These are phyloP conservation scores for Perilla frutescens DNA, from an alignment of 257 asterid genomes.

Conservation along the genomic window DNA sequence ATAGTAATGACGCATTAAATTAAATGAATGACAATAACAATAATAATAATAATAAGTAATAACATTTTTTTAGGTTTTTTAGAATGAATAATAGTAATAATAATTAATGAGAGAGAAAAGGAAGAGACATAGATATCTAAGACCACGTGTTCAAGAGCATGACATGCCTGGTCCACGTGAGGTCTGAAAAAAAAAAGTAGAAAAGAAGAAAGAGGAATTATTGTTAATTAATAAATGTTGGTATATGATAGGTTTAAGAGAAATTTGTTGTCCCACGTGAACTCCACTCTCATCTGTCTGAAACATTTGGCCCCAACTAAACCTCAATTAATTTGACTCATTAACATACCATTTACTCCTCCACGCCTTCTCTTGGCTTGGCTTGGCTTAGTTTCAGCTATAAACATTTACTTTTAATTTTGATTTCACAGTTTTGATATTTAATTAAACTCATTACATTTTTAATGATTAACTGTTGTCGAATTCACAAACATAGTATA, in stretches of 20 bases:
- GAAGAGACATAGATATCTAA: constrained; percentile 40
- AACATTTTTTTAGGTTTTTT: too few species aligned
- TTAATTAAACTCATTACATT: too few species aligned
- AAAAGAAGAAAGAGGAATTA: background rate
- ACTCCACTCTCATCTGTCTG: constrained; percentile 56
- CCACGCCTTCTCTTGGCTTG: too few species aligned
- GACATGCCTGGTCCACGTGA: constrained; percentile 67
- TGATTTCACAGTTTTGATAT: background rate
- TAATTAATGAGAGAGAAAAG: background rate
- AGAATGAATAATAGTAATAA: background rate
- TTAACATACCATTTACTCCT: background rate
- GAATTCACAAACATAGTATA: too few species aligned
- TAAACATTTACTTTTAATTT: constrained; percentile 2
- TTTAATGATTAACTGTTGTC: too few species aligned
- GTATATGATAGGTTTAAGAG: background rate
- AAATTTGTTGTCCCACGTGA: constrained; percentile 65
- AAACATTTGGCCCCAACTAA: constrained; percentile 4
- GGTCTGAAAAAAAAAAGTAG: constrained; percentile 20
- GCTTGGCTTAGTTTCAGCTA: background rate
- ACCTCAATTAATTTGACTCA: background rate
- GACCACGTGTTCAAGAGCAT: constrained; percentile 65
- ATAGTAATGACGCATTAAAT: too few species aligned
- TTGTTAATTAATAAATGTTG: background rate
- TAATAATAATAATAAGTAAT: too few species aligned
- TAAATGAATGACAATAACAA: too few species aligned